Evolutionary conservation across 2,329 filamentous ascomycete genomes (phyloP).

Genomic region (Aspergillus alliaceus): DNA sequence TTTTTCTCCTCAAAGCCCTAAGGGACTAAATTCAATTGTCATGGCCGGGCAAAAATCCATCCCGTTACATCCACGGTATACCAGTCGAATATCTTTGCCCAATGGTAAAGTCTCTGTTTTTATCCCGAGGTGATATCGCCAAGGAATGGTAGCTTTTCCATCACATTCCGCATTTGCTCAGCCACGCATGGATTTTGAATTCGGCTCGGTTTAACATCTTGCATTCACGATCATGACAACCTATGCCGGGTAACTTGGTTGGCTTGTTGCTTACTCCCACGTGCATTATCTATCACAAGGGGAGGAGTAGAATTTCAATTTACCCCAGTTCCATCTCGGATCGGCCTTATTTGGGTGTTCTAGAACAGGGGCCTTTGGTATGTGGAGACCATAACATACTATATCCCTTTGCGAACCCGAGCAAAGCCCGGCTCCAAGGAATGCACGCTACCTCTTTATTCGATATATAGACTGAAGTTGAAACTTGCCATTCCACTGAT

Average conservation of each 20-base stretch:
- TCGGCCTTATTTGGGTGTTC: background rate
- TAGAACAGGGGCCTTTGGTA: background rate
- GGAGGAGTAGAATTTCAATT: background rate
- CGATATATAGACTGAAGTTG: background rate
- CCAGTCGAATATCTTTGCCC: background rate
- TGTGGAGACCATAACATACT: background rate
- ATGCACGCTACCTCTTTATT: background rate
- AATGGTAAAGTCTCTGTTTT: background rate
- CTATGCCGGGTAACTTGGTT: background rate
- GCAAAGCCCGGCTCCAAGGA: background rate
- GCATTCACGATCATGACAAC: background rate
- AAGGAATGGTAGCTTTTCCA: background rate
- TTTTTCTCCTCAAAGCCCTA: background rate
- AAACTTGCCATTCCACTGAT: background rate
- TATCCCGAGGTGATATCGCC: background rate
- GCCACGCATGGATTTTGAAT: background rate
- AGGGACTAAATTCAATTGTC: background rate
- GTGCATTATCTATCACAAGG: background rate
- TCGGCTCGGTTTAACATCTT: background rate
- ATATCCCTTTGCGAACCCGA: background rate
- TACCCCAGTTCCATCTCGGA: background rate
- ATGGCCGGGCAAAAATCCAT: background rate
- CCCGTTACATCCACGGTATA: background rate
- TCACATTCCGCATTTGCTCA: background rate
- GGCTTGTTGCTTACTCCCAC: background rate